Percentiles rank a stretch among this genome's conserved stretches.
Conservation (phyloP, 176 grass and related monocot species). For the Aegilops umbellulata region DNA sequence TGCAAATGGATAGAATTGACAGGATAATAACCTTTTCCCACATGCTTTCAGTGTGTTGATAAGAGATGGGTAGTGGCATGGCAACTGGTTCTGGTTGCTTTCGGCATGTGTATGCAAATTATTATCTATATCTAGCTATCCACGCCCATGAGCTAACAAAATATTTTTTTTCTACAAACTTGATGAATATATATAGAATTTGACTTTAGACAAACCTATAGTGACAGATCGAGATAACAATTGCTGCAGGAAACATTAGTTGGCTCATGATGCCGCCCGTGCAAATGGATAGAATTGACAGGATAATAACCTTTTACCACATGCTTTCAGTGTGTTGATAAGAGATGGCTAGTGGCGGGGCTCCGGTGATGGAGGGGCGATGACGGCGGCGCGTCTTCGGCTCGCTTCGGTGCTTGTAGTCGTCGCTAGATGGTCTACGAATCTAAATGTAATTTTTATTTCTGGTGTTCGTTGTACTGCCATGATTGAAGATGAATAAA, state of each 20-base stretch:
- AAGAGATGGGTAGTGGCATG: slow-evolving; percentile 19
- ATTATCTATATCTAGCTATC: background rate
- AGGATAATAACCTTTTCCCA: background rate
- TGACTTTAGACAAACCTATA: too few relatives aligned
- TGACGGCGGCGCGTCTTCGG: too few relatives aligned
- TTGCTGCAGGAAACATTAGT: background rate
- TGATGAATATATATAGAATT: too few relatives aligned
- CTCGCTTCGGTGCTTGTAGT: too few relatives aligned
- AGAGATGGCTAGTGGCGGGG: slow-evolving; percentile 27
- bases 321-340: slow-evolving; percentile 23
- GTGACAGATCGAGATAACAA: background rate
- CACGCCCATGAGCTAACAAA: background rate
- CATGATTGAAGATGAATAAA: too few relatives aligned
- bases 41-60: slow-evolving; percentile 20
- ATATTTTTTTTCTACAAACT: too few relatives aligned
- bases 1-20: slow-evolving; percentile 3
- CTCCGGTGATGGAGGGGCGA: too few relatives aligned
- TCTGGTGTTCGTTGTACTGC: too few relatives aligned
- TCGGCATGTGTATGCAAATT: slow-evolving; percentile 14
- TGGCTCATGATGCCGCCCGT: background rate
- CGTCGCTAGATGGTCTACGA: too few relatives aligned
- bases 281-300: slow-evolving; percentile 2
- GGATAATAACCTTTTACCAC: background rate
- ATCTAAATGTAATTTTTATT: too few relatives aligned
- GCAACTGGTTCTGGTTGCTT: slow-evolving; percentile 28